Evolutionary conservation across 1,139 yeast species (phyloP), one percentile per base, ranked within the genome.

Genomic region (Taphrina deformans): DNA sequence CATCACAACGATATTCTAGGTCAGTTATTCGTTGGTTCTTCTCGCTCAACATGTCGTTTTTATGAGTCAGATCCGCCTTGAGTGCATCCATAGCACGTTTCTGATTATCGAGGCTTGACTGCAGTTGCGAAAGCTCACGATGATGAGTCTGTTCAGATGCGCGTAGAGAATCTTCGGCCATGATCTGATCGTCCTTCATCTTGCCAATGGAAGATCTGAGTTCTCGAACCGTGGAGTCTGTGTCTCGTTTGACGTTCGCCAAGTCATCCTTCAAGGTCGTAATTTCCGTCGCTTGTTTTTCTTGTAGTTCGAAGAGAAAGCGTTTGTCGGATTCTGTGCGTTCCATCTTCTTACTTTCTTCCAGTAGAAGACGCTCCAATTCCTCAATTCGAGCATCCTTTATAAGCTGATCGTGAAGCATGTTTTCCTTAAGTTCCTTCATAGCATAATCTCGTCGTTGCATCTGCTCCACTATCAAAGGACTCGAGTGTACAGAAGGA

Each of bases 271-370:
- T 74, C 18, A 75, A 66, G 6, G 72, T 69, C 3, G 70, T 69
- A 23, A 80, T 65, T 60, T 78, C 75, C 0, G 72, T 71, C 0
- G 74, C 69, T 7, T 77, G 69, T 63, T 74, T 75, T 35, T 73
- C 74, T 63, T 79, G 78, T 51, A 76, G 76, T n/a, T 79, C 78
- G 66, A 77, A 79, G 44, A 82, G 72, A 68, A 77, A 77, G 40
- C 75, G 71, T 65, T 79, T 79, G 62, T 80, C 82, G 1, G 77
- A 70, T 12, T 79, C 75, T 0, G 75, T 69, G 2, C 75, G 68
- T 44, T 75, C 75, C 16, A 48, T 33, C 35, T 60, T 63, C 50
- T 51, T 60, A 38, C 50, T 24, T 31, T 51, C 58, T n/a, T 24
- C 38, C 16, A 60, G 40, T 27, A 59, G 23, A 14, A 33, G 44